These are phyloP conservation scores for Arabidopsis lyrata DNA, from an alignment of 441 rosid genomes.

Conservation along the genomic window DNA sequence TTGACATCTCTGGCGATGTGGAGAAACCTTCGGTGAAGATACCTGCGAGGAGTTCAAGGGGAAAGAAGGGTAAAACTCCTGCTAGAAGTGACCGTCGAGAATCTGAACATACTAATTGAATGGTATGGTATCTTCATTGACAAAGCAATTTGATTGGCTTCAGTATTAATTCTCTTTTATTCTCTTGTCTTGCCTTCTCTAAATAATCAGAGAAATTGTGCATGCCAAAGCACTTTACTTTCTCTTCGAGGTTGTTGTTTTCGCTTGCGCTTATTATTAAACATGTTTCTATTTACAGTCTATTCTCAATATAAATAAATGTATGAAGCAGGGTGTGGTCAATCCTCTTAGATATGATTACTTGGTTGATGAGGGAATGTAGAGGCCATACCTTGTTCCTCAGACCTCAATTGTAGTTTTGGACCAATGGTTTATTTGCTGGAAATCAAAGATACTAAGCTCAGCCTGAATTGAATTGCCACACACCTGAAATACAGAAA, in stretches of 20 bases:
- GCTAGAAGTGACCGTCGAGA: constrained; percentile 44
- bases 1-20: constrained; percentile 66
- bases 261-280: not conserved
- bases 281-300: not conserved
- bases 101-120: constrained; percentile 40
- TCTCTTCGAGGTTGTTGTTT: constrained; percentile 37
- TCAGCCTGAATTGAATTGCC: not conserved
- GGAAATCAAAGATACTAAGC: not conserved
- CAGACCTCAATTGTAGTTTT: not conserved
- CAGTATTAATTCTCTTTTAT: not conserved
- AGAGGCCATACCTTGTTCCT: not conserved
- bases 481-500: not conserved
- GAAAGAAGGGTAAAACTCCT: constrained; percentile 54
- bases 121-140: constrained; percentile 34
- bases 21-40: constrained; percentile 42
- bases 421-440: not conserved
- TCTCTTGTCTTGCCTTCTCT: constrained; percentile 23
- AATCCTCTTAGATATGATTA: not conserved
- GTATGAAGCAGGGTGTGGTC: not conserved
- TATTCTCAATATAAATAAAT: constrained; percentile 12
- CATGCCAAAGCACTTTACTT: constrained; percentile 38
- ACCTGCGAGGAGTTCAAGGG: constrained; percentile 33
- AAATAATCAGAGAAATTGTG: constrained; percentile 40
- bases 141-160: constrained; percentile 31
- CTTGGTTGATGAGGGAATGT: not conserved